Base-by-base conservation (phyloP, 371 early-diverging fungal genomes). In the Blakeslea trispora region DNA sequence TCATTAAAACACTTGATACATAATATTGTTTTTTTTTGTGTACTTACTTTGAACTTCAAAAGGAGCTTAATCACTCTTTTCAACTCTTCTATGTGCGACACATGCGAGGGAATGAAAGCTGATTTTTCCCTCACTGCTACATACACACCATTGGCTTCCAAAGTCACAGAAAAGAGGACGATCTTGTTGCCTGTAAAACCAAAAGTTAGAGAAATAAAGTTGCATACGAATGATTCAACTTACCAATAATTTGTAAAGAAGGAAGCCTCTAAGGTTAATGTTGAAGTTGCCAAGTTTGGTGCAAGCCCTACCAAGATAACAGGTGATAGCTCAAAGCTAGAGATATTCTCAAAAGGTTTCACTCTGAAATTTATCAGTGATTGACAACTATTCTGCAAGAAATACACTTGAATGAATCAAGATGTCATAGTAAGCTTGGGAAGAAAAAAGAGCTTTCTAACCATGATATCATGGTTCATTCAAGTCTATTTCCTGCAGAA, bases 121-220 rank as follows among this genome's bases (percentile, higher is more conserved):
- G 24, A 8, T 2, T 14, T 19, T 44, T 44, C 44, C 9, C 21
- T 44, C 9, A 44, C 44, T 17, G 44, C 44, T 44, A 44, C 44
- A 44, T 44, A 44, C 9, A 44, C 19, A 44, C 21, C 44, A 19
- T 44, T 44, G 19, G 44, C 44, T 44, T 17, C 46, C 11, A 45
- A 28, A 1, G 15, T 5, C 3, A 45, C 24, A 14, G 46, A 45
- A 24, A 2, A 45, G 10, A 24, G 13, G 2, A 24, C 24, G 2
- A 2, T 28, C 24, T 24, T 22, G 28, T 24, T 45, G 9, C 46
- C 46, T 45, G 24, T 7, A 45, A 45, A 45, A 45, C 9, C 11
- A 23, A 0, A 28, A 45, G 10, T 45, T 45, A 45, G 46, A 45
- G 46, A 45, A 45, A 44, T n/a, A 17, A 13, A 24, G 13, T 28